These are phyloP conservation scores for Exobasidium rhododendri DNA, from an alignment of 1,284 basidiomycete genomes.

Conservation along the genomic window DNA sequence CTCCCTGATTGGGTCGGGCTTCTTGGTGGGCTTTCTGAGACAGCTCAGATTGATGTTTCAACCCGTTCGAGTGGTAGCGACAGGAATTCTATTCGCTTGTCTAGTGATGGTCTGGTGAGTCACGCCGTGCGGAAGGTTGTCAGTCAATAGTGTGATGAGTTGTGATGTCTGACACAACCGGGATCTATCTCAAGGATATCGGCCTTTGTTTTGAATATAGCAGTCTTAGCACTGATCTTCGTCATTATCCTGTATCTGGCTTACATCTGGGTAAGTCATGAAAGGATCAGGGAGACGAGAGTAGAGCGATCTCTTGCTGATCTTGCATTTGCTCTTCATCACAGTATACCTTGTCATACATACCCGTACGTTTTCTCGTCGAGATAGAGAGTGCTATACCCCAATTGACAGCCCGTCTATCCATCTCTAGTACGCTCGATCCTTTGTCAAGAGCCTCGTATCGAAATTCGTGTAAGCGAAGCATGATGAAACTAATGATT, in stretches of 20 bases:
- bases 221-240: slow-evolving; percentile 38
- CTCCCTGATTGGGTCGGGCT: slow-evolving; percentile 66
- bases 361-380: slow-evolving; percentile 11
- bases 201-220: slow-evolving; percentile 37
- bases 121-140: neutral
- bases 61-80: slow-evolving; percentile 78
- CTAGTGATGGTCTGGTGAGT: slow-evolving; percentile 41
- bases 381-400: neutral
- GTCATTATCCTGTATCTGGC: slow-evolving; percentile 37
- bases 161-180: neutral
- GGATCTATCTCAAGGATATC: no score
- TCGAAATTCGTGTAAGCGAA: slow-evolving; percentile 28
- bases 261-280: slow-evolving; percentile 24
- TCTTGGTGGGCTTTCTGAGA: slow-evolving; percentile 32
- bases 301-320: neutral
- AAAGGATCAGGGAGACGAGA: neutral
- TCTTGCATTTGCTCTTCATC: neutral
- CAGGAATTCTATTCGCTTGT: slow-evolving; percentile 68
- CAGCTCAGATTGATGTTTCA: slow-evolving; percentile 76
- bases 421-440: slow-evolving; percentile 24
- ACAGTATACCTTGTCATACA: slow-evolving; percentile 16
- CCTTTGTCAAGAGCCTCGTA: slow-evolving; percentile 42
- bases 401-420: slow-evolving; percentile 1
- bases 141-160: neutral
- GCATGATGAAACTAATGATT: neutral